Conservation (phyloP, 495 filamentous ascomycete genomes). For the Lophiostoma macrostomum region DNA sequence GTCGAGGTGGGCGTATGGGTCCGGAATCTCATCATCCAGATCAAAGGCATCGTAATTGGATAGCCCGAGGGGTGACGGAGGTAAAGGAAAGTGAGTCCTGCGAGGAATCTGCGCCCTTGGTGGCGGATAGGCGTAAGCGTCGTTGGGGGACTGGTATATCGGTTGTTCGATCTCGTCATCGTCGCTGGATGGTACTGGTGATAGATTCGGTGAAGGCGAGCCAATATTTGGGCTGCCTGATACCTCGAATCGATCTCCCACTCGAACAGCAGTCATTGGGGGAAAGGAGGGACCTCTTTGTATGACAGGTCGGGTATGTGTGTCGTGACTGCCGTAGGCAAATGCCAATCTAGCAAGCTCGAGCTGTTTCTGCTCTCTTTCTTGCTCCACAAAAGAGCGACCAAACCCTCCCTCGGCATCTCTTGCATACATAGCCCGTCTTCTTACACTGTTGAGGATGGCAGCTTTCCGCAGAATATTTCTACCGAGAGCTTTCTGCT, state of each 20-base stretch:
- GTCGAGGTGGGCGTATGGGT: conserved; percentile 24
- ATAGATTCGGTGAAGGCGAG: background rate
- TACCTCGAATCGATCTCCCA: conserved; percentile 1
- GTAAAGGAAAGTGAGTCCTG: conserved; percentile 32
- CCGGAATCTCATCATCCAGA: conserved; percentile 41
- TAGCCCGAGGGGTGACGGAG: conserved; percentile 44
- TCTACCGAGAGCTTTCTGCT: conserved; percentile 40
- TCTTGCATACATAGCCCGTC: background rate
- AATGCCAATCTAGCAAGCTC: conserved; percentile 23
- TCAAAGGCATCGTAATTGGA: conserved; percentile 53
- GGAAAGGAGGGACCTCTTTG: background rate
- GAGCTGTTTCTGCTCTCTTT: conserved; percentile 29
- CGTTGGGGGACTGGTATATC: conserved; percentile 20
- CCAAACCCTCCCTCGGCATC: conserved; percentile 35
- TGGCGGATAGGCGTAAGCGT: conserved; percentile 18
- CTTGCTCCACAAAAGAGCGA: conserved; percentile 20
- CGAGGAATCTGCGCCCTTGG: conserved; percentile 20
- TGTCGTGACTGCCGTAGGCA: conserved; percentile 28
- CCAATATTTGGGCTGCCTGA: background rate
- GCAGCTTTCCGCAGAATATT: conserved; percentile 53
- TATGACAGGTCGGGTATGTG: conserved; percentile 17
- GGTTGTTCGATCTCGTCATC: background rate
- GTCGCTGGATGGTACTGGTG: conserved; percentile 1
- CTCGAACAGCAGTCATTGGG: background rate
- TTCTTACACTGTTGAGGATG: conserved; percentile 52